phyloP scores from a whole-genome alignment of 352 stramenopile species.

The Pythium aquatile region DNA sequence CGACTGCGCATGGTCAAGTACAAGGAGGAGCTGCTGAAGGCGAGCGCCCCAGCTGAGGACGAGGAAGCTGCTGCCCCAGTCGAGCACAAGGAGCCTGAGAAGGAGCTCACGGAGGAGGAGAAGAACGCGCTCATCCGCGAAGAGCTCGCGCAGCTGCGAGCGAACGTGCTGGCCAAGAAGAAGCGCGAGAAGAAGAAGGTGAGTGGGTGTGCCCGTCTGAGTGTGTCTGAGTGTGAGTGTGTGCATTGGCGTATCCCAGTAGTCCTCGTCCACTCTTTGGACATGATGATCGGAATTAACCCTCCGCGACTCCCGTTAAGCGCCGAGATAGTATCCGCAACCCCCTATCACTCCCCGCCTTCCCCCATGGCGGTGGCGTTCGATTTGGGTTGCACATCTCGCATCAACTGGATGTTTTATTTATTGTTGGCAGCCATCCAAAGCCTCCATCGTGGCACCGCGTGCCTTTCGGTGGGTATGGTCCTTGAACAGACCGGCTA shows the following conservation, averaged over 20 bases:
- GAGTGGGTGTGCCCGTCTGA: slow-evolving; percentile 27
- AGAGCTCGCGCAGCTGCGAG: slow-evolving; percentile 76
- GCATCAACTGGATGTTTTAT: slow-evolving; percentile 19
- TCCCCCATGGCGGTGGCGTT: slow-evolving; percentile 47
- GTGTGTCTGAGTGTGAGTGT: slow-evolving; percentile 26
- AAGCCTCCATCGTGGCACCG: slow-evolving; percentile 57
- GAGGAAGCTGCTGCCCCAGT: slow-evolving; percentile 22
- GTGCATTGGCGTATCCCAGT: slow-evolving; percentile 76
- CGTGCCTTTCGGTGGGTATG: slow-evolving; percentile 45
- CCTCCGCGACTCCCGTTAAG: slow-evolving; percentile 89
- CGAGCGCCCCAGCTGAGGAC: slow-evolving; percentile 41
- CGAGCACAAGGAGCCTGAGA: slow-evolving; percentile 46
- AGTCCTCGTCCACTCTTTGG: slow-evolving; percentile 82
- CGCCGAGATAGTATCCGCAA: slow-evolving; percentile 58
- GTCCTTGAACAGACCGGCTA: slow-evolving; percentile 93
- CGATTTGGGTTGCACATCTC: slow-evolving; percentile 76
- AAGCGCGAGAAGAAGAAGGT: slow-evolving; percentile 92
- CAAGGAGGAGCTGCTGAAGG: slow-evolving; percentile 81
- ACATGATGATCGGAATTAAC: slow-evolving; percentile 86
- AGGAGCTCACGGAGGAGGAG: slow-evolving; percentile 74
- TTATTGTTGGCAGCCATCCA: slow-evolving; percentile 69
- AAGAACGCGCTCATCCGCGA: slow-evolving; percentile 84
- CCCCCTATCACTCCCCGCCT: slow-evolving; percentile 60
- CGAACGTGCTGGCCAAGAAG: slow-evolving; percentile 79
- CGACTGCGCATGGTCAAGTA: slow-evolving; percentile 91